A percentile compares a stretch with the other conserved stretches of the same genome.
These are phyloP conservation scores for Golubevia sp. DNA, from an alignment of 1,284 basidiomycete species.

Conservation along the genomic window DNA sequence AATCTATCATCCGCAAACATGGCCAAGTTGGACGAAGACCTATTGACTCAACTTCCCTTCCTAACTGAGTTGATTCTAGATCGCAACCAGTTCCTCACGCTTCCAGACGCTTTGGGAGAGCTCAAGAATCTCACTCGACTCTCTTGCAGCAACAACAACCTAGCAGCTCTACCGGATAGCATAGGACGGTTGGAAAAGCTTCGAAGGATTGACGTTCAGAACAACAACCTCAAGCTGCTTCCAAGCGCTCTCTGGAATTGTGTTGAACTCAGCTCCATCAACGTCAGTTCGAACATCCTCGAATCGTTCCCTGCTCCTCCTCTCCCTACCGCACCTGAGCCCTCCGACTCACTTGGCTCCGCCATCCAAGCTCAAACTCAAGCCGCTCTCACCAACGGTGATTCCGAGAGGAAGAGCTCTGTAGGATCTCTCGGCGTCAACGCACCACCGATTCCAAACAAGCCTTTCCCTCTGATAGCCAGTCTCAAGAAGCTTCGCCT, in stretches of 20 bases:
- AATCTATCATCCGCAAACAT: constrained; percentile 91
- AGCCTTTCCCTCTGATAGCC: constrained; percentile 72
- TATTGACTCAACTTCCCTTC: constrained; percentile 41
- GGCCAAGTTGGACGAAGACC: constrained; percentile 75
- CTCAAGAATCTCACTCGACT: constrained; percentile 75
- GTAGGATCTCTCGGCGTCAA: constrained; percentile 30
- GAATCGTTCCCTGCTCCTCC: constrained; percentile 75
- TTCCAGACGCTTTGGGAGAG: constrained; percentile 80
- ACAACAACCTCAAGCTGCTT: constrained; percentile 83
- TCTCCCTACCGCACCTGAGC: constrained; percentile 29
- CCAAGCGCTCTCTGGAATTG: constrained; percentile 85
- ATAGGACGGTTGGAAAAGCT: constrained; percentile 80
- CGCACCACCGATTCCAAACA: constrained; percentile 51
- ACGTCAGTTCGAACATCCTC: constrained; percentile 87
- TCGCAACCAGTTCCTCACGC: constrained; percentile 74
- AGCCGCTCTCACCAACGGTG: constrained; percentile 9
- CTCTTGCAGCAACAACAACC: constrained; percentile 86
- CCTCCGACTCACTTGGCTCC: not conserved
- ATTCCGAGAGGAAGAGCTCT: constrained; percentile 53
- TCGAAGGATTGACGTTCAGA: constrained; percentile 81
- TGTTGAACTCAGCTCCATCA: constrained; percentile 74
- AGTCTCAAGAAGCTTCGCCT: constrained; percentile 80
- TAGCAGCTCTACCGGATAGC: constrained; percentile 76
- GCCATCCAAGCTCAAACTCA: constrained; percentile 5
- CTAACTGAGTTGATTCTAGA: constrained; percentile 48